Conservation (phyloP, 2,329 filamentous ascomycete species). For the Endoconidiophora polonica region DNA sequence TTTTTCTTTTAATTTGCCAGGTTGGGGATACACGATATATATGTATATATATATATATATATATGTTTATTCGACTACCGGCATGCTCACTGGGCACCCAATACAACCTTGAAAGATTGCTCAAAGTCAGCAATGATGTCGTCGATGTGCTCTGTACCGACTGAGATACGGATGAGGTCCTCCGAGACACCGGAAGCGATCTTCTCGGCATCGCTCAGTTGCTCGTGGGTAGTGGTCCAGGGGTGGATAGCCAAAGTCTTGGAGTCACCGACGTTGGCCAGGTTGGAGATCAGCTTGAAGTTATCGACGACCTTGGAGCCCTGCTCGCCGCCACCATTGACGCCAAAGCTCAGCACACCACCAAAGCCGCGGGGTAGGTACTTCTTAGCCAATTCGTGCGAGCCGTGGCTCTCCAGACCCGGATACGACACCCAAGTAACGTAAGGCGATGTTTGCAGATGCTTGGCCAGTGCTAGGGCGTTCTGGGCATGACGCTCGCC, state of each 20-base stretch:
- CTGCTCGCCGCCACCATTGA: constrained; percentile 72
- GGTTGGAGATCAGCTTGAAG: constrained; percentile 88
- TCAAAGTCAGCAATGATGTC: constrained; percentile 94
- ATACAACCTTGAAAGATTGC: constrained; percentile 59
- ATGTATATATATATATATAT: too few species aligned
- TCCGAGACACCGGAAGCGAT: constrained; percentile 54
- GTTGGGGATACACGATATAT: too few species aligned
- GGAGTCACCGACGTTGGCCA: constrained; percentile 90
- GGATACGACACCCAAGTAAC: constrained; percentile 92
- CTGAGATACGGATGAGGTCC: constrained; percentile 87
- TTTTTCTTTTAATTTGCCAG: too few species aligned
- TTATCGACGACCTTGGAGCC: constrained; percentile 81
- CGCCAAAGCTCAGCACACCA: constrained; percentile 82
- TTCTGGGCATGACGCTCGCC: constrained; percentile 78
- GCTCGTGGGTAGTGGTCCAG: constrained; percentile 89
- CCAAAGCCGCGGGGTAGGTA: constrained; percentile 76
- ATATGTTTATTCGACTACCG: too few species aligned
- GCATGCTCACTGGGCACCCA: not conserved
- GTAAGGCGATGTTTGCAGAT: constrained; percentile 67
- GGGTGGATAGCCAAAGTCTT: constrained; percentile 93
- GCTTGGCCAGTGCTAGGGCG: constrained; percentile 60
- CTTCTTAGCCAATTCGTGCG: constrained; percentile 66
- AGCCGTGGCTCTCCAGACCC: constrained; percentile 66
- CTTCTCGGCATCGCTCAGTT: constrained; percentile 71
- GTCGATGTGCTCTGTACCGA: constrained; percentile 91